Percentiles rank a stretch among this genome's conserved stretches.
Conservation (phyloP, 768 basidiomycete genomes). For the Cystofilobasidium macerans region DNA sequence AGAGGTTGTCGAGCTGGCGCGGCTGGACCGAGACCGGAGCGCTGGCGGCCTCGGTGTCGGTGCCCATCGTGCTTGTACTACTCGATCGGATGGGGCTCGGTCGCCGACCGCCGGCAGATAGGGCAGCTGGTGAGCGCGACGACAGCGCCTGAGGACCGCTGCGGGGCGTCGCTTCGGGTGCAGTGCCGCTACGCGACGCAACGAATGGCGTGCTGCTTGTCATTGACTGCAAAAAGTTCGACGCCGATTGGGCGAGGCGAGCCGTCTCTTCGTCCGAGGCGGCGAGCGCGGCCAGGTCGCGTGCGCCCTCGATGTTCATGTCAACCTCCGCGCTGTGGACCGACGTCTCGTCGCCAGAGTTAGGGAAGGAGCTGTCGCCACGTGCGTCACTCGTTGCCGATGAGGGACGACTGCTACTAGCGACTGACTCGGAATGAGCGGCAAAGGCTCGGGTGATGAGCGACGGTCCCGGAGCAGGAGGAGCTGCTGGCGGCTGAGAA, state of each 20-base stretch:
- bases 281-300: constrained; percentile 7
- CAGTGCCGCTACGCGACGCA: neutral
- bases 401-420: neutral
- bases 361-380: constrained; percentile 8
- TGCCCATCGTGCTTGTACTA: constrained; percentile 8
- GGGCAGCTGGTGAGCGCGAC: neutral
- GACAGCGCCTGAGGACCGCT: neutral
- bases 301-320: constrained; percentile 16
- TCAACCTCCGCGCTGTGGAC: constrained; percentile 29
- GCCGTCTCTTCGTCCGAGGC: constrained; percentile 21
- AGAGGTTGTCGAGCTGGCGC: constrained; percentile 3
- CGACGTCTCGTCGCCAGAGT: constrained; percentile 21
- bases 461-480: neutral
- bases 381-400: neutral
- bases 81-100: constrained; percentile 10
- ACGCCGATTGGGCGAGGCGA: constrained; percentile 14
- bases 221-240: constrained; percentile 8
- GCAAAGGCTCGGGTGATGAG: neutral
- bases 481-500: neutral
- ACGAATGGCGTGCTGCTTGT: constrained; percentile 1
- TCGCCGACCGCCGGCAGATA: neutral
- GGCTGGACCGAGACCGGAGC: neutral
- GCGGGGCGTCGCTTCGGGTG: neutral
- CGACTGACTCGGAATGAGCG: neutral
- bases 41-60: neutral